Conservation (phyloP, 202 grass and related monocot genomes). For the Musa balbisiana region DNA sequence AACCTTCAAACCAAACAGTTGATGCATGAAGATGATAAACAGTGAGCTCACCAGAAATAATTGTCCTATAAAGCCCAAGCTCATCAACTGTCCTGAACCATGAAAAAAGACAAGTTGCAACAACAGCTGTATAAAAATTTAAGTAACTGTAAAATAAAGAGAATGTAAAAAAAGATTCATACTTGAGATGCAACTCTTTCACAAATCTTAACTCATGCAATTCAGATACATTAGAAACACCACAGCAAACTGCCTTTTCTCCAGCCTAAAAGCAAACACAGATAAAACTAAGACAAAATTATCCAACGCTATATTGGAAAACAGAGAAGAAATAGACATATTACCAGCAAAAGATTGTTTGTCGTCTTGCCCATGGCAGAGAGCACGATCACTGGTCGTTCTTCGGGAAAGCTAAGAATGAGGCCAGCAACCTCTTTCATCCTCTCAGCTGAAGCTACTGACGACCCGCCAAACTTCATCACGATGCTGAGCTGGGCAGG, state of each 20-base stretch:
- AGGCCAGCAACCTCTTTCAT: constrained; percentile 69
- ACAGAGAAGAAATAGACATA: constrained; percentile 3
- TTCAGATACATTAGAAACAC: constrained; percentile 49
- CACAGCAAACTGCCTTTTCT: constrained; percentile 78
- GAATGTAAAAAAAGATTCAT: neutral
- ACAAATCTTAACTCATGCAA: constrained; percentile 60
- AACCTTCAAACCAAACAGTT: neutral
- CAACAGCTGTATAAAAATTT: constrained; percentile 17
- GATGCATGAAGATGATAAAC: neutral
- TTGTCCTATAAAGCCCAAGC: constrained; percentile 52
- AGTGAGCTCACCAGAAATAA: constrained; percentile 41
- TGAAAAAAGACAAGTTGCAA: constrained; percentile 22
- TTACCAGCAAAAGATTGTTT: constrained; percentile 67
- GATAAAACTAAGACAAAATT: neutral
- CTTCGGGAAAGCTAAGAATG: constrained; percentile 70
- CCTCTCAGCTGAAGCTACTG: constrained; percentile 54
- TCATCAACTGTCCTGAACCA: constrained; percentile 58
- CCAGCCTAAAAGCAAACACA: constrained; percentile 51
- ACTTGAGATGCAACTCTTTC: constrained; percentile 71
- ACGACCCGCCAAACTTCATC: constrained; percentile 94
- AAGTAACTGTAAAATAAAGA: constrained; percentile 14
- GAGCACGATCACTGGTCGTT: constrained; percentile 74
- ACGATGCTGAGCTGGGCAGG: constrained; percentile 53
- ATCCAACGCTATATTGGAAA: constrained; percentile 2
- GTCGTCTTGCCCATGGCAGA: constrained; percentile 97